Evolutionary conservation across 2,329 filamentous ascomycete species (phyloP).

Genomic region (Phaeosphaeria sp.): DNA sequence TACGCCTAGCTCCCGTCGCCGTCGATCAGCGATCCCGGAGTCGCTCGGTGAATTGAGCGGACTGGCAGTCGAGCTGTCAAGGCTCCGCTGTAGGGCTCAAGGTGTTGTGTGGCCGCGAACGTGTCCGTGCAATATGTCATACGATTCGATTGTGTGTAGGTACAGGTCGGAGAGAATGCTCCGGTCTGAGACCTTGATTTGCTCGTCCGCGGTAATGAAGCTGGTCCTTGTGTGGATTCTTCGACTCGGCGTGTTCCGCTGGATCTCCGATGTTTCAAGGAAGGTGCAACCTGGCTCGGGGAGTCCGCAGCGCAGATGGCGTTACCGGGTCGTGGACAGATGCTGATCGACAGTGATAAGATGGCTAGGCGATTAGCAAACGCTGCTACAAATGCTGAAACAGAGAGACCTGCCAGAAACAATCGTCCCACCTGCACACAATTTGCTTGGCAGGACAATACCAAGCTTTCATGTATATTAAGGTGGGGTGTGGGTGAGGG

Average conservation of each 20-base stretch:
- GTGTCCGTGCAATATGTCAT: neutral
- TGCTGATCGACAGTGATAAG: slow-evolving; percentile 5
- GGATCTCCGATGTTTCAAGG: neutral
- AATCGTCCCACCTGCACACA: slow-evolving; percentile 1
- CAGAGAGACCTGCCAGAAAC: slow-evolving; percentile 15
- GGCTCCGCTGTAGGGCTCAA: neutral
- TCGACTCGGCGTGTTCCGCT: neutral
- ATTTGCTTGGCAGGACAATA: slow-evolving; percentile 7
- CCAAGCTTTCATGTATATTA: slow-evolving; percentile 8
- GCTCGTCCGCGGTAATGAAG: neutral
- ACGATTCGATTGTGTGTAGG: neutral
- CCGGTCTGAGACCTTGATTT: neutral
- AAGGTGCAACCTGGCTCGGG: neutral
- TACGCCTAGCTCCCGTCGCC: neutral
- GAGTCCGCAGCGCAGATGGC: neutral
- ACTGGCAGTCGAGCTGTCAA: neutral
- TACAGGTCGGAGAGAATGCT: neutral
- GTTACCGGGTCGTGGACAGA: neutral
- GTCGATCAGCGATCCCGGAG: neutral
- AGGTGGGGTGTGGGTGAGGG: neutral
- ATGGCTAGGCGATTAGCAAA: slow-evolving; percentile 1
- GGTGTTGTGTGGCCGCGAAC: neutral
- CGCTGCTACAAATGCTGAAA: slow-evolving; percentile 1
- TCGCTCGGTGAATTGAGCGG: neutral
- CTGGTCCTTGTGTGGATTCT: neutral